Evolutionary conservation across 768 basidiomycete species (phyloP).

Genomic region (Boletus rufocinnamomeus): DNA sequence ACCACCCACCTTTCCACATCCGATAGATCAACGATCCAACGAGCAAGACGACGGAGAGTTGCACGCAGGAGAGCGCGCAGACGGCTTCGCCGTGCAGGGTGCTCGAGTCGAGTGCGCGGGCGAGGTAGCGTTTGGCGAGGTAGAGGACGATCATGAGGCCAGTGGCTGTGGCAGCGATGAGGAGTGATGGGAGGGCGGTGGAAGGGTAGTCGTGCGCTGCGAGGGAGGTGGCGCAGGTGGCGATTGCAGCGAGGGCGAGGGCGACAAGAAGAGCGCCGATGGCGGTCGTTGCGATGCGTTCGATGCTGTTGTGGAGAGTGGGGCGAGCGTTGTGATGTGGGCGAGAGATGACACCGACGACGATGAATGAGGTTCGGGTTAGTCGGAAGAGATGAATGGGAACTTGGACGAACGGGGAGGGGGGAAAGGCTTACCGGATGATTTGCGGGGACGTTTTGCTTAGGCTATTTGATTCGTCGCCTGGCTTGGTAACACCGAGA

Average conservation of each 20-base stretch:
- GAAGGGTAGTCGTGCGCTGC: constrained; percentile 38
- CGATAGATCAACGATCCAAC: constrained; percentile 41
- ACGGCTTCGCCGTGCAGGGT: constrained; percentile 45
- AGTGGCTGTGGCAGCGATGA: constrained; percentile 44
- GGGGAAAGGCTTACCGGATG: constrained; percentile 12
- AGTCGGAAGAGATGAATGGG: not conserved
- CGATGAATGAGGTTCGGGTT: not conserved
- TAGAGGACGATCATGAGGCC: constrained; percentile 44
- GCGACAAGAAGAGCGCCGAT: constrained; percentile 41
- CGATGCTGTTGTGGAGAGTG: constrained; percentile 28
- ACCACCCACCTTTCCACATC: constrained; percentile 46
- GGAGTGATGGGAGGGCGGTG: constrained; percentile 41
- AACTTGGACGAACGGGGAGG: no score
- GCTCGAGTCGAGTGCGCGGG: constrained; percentile 43
- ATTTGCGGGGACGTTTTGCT: constrained; percentile 1
- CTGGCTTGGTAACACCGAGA: constrained; percentile 31
- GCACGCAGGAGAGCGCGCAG: constrained; percentile 45
- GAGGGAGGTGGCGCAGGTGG: constrained; percentile 38
- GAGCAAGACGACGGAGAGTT: constrained; percentile 46
- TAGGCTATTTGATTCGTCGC: constrained; percentile 31
- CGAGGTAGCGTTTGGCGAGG: constrained; percentile 46
- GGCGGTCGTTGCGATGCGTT: constrained; percentile 37
- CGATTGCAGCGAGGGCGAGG: constrained; percentile 40
- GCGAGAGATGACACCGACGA: no score
- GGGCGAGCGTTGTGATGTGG: not conserved